These are phyloP conservation scores for Kernera saxatilis DNA, from an alignment of 345 rosid genomes.

Conservation along the genomic window DNA sequence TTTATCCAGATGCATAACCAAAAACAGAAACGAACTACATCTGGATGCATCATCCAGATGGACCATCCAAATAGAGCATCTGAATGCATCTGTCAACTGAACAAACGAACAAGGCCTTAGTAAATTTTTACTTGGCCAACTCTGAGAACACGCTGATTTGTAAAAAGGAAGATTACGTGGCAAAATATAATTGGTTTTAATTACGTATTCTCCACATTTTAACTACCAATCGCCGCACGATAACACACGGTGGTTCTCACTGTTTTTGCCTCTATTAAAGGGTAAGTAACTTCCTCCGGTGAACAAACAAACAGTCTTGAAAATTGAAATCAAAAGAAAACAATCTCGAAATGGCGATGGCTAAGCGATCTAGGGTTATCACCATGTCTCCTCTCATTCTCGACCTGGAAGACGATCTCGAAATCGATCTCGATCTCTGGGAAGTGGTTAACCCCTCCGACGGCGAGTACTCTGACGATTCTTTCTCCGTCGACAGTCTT, in stretches of 20 bases:
- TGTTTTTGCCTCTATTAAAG: conserved; percentile 5
- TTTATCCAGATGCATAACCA: too few relatives aligned
- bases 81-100: too few relatives aligned
- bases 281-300: conserved; percentile 6
- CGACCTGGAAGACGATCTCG: conserved; percentile 3
- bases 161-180: conserved; percentile 4
- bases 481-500: conserved; percentile 32
- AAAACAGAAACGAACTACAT: too few relatives aligned
- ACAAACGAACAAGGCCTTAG: too few relatives aligned
- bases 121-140: background rate
- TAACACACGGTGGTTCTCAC: conserved; percentile 8
- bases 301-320: conserved; percentile 1
- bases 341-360: conserved; percentile 24
- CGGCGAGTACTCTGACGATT: conserved; percentile 34
- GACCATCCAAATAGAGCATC: too few relatives aligned
- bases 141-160: background rate
- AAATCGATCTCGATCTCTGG: conserved; percentile 33
- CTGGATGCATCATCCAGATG: too few relatives aligned
- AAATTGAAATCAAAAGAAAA: background rate
- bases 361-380: conserved; percentile 13
- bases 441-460: conserved; percentile 40
- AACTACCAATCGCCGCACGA: conserved; percentile 11
- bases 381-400: conserved; percentile 29
- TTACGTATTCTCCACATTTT: conserved; percentile 13
- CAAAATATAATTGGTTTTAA: background rate